Percentiles rank a stretch among this genome's conserved stretches.
Evolutionary conservation across 2,329 filamentous ascomycete species (phyloP).

Genomic region (Aureobasidium uvarum): DNA sequence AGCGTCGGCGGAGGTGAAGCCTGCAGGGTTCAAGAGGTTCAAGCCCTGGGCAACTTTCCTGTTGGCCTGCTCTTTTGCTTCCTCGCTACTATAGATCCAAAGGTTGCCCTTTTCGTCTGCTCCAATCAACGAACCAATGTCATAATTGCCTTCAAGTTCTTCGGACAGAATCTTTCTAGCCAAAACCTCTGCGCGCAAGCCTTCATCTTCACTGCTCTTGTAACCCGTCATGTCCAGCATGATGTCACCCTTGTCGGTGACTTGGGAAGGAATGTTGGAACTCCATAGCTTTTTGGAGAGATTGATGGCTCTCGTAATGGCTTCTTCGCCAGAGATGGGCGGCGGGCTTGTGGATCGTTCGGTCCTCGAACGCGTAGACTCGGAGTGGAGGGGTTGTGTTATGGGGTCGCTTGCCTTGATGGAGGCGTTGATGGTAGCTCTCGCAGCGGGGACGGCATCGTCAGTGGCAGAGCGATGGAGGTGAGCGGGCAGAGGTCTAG

Average conservation of each 20-base stretch:
- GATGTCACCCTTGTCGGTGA: constrained; percentile 89
- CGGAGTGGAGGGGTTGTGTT: constrained; percentile 29
- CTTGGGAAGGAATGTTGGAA: constrained; percentile 86
- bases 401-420: constrained; percentile 35
- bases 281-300: constrained; percentile 83
- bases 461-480: constrained; percentile 55
- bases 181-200: constrained; percentile 86
- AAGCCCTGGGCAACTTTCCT: constrained; percentile 49
- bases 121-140: constrained; percentile 91
- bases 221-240: constrained; percentile 99
- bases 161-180: constrained; percentile 89
- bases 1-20: constrained; percentile 68
- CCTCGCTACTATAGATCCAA: constrained; percentile 99
- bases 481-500: constrained; percentile 33
- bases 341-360: constrained; percentile 71
- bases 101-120: constrained; percentile 94
- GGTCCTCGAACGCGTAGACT: constrained; percentile 31
- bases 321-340: constrained; percentile 67
- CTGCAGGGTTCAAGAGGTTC: constrained; percentile 50
- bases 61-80: constrained; percentile 86
- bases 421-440: constrained; percentile 40
- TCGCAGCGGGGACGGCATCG: constrained; percentile 50
- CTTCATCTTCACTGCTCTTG: constrained; percentile 90
- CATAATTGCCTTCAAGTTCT: constrained; percentile 90
- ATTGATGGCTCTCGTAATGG: constrained; percentile 76